Evolutionary conservation across 176 grass and related monocot genomes (phyloP).

Genomic region (Oryza glaberrima): DNA sequence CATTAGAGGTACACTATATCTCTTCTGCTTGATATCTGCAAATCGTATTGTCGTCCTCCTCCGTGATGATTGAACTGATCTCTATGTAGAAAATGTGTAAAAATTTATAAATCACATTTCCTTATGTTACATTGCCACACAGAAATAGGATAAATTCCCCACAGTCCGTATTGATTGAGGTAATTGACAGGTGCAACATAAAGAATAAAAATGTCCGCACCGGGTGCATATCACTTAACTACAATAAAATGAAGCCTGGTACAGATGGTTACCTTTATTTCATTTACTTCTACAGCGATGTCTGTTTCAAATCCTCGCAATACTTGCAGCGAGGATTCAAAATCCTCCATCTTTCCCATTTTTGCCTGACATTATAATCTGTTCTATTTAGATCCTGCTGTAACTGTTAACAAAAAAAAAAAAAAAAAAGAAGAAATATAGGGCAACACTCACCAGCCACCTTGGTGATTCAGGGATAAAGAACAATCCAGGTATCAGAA

Average conservation of each 20-base stretch:
- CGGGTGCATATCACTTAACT: neutral
- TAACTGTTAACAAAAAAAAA: constrained; percentile 10
- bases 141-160: neutral
- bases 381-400: constrained; percentile 30
- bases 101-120: constrained; percentile 24
- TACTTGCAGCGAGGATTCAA: constrained; percentile 93
- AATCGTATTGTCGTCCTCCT: constrained; percentile 84
- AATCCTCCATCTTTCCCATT: constrained; percentile 95
- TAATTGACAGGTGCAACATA: constrained; percentile 22
- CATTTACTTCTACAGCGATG: constrained; percentile 85
- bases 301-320: constrained; percentile 97
- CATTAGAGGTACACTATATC: constrained; percentile 90
- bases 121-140: neutral
- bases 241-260: constrained; percentile 17
- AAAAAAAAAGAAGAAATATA: constrained; percentile 9
- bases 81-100: constrained; percentile 53
- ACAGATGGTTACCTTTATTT: constrained; percentile 76
- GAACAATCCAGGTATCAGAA: constrained; percentile 88
- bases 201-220: constrained; percentile 23
- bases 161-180: neutral
- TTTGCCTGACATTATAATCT: constrained; percentile 67
- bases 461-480: constrained; percentile 98
- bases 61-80: constrained; percentile 77
- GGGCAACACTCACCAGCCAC: constrained; percentile 86
- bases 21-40: constrained; percentile 79